Conservation (phyloP, 768 basidiomycete genomes). For the Suillus placidus region DNA sequence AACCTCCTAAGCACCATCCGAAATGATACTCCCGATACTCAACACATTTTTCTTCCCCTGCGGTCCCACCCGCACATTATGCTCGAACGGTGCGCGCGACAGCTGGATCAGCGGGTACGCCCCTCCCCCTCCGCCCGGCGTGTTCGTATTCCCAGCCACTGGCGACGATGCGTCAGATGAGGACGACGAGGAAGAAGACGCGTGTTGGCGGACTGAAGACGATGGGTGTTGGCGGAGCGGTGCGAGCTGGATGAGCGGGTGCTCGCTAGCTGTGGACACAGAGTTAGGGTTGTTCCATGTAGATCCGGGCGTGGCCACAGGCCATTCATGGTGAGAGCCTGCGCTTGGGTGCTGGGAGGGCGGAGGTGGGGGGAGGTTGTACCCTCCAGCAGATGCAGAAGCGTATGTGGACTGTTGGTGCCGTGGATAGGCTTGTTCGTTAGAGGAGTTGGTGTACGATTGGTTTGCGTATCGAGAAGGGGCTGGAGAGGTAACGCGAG, state of each 20-base stretch:
- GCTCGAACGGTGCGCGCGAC: constrained; percentile 35
- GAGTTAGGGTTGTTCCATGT: constrained; percentile 2
- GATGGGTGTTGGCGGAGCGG: constrained; percentile 30
- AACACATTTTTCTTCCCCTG: constrained; percentile 62
- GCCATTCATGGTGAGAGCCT: constrained; percentile 12
- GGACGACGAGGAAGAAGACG: constrained; percentile 30
- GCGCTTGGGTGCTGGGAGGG: constrained; percentile 17
- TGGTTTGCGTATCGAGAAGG: background rate
- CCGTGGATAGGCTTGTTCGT: background rate
- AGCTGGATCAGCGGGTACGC: constrained; percentile 33
- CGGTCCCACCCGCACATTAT: constrained; percentile 24
- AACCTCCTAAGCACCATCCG: constrained; percentile 39
- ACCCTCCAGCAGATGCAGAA: constrained; percentile 5
- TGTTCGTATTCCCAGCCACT: constrained; percentile 7
- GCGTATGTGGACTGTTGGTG: background rate
- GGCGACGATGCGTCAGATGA: constrained; percentile 32
- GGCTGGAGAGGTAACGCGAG: constrained; percentile 2
- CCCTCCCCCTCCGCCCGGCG: constrained; percentile 4
- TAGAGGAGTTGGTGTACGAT: background rate
- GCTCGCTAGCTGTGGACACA: constrained; percentile 20
- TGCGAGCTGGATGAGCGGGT: constrained; percentile 39
- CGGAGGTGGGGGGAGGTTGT: constrained; percentile 11
- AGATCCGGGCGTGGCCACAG: constrained; percentile 5
- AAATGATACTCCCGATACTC: constrained; percentile 74
- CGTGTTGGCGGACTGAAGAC: constrained; percentile 6